Evolutionary conservation across 2,329 filamentous ascomycete genomes (phyloP), one percentile per base, ranked within the genome.

Genomic region (Venturia aucupariae): DNA sequence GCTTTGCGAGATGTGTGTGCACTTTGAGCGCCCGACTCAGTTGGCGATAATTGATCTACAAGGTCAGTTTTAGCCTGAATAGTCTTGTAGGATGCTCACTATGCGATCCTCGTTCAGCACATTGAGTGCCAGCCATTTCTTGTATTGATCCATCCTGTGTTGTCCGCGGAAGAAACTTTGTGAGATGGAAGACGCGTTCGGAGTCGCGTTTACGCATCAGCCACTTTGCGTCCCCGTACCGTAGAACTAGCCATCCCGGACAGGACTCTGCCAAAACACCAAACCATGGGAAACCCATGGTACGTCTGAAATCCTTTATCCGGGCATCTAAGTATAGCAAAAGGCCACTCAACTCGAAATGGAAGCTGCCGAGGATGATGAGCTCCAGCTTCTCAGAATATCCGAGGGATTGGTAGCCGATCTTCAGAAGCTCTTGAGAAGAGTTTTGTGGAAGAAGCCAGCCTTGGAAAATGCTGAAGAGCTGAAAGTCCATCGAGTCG

Each of bases 1-100:
- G 87, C 76, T 99, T 99, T 15, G 94, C 94, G 54, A 84, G 80
- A 72, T 95, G 94, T 74, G 90, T 88, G 74, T 97, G 89, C 55
- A 96, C 83, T 71, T 91, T 89, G 63, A 97, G 77, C 46, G 87
- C 88, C 71, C 93, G 85, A 75, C 92, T 94, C 67, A 99, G 78
- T 60, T 88, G 80, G 61, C 92, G 88, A 79, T 97, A 97, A 61
- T 90, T 96, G 71, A 96, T 82, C 92, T 96, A 71, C 46, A n/a
- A 65, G 54, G 67, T 65, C 15, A 63, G 8, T 57, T 3, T 10
- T 8, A 39, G 22, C 30, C 6, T 35, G 24, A 42, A 27, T 41
- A 19, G 32, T 48, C 22, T 60, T 2, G 32, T 42, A 27, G 32
- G 42, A 35, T 35, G 22, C 74, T 72, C 76, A 93, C 90, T 67